phyloP scores from a whole-genome alignment of 306 rosid genomes.

The Senna siamea region DNA sequence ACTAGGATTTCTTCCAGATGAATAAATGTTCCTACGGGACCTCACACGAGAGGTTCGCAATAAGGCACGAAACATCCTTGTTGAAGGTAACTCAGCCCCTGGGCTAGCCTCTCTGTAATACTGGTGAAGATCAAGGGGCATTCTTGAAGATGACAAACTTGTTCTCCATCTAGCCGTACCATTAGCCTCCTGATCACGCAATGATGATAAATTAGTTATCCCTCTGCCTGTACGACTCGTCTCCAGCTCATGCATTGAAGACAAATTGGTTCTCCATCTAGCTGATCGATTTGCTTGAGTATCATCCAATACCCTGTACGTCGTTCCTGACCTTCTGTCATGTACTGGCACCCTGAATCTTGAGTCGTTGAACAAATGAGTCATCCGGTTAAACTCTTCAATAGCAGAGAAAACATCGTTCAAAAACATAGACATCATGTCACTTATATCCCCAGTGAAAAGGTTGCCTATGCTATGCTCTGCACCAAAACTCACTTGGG shows the following conservation, averaged over 20 bases:
- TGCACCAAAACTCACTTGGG: slow-evolving; percentile 47
- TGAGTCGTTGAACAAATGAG: slow-evolving; percentile 38
- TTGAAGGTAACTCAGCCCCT: slow-evolving; percentile 34
- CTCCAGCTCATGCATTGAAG: slow-evolving; percentile 43
- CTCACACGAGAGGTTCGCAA: slow-evolving; percentile 29
- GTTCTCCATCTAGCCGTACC: slow-evolving; percentile 47
- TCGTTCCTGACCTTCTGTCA: slow-evolving; percentile 49
- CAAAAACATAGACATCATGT: slow-evolving; percentile 46
- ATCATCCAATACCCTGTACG: slow-evolving; percentile 43
- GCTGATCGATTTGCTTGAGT: slow-evolving; percentile 41
- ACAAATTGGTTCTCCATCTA: slow-evolving; percentile 51
- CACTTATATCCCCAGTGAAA: slow-evolving; percentile 32
- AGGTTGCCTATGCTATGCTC: slow-evolving; percentile 35
- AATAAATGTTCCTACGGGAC: slow-evolving; percentile 24
- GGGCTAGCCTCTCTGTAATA: slow-evolving; percentile 38
- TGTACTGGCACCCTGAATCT: slow-evolving; percentile 47
- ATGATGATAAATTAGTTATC: slow-evolving; percentile 32
- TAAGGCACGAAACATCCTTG: slow-evolving; percentile 33
- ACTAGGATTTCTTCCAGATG: slow-evolving; percentile 35
- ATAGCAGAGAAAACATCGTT: slow-evolving; percentile 44
- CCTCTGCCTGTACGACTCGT: slow-evolving; percentile 40
- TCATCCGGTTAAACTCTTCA: slow-evolving; percentile 32
- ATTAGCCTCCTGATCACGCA: slow-evolving; percentile 31
- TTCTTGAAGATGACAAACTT: slow-evolving; percentile 38
- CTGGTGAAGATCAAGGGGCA: slow-evolving; percentile 27